These are phyloP conservation scores for Trifolium dubium DNA, from an alignment of 306 rosid genomes.

Conservation along the genomic window DNA sequence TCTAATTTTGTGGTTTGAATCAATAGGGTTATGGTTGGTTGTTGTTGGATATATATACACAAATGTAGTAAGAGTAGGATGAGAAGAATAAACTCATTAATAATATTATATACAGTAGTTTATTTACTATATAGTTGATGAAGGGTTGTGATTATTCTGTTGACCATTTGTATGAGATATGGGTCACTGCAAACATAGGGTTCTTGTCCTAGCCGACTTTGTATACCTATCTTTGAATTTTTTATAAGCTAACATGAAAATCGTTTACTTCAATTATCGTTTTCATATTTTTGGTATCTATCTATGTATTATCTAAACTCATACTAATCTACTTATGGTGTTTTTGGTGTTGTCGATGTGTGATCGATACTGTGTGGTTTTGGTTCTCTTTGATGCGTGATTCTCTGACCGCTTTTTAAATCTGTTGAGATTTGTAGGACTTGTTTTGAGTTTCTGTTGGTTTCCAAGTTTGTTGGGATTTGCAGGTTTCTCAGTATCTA, in stretches of 20 bases:
- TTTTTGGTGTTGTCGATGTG: no score
- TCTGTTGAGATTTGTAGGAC: no score
- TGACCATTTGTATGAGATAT: conserved; percentile 20
- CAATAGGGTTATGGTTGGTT: not conserved
- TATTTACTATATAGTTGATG: not conserved
- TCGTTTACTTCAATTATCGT: not conserved
- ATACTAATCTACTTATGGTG: not conserved
- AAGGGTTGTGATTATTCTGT: conserved; percentile 34
- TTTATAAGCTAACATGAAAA: not conserved
- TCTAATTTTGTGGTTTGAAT: not conserved
- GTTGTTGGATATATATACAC: not conserved
- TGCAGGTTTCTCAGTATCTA: no score
- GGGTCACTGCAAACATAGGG: not conserved
- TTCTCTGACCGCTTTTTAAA: no score
- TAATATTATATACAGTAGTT: no score
- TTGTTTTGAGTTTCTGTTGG: no score
- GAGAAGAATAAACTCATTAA: not conserved
- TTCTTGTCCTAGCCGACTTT: conserved; percentile 37
- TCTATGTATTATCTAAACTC: not conserved
- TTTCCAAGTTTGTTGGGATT: no score
- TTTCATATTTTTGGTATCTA: not conserved
- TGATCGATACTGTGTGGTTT: no score
- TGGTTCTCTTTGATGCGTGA: no score
- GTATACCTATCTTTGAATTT: conserved; percentile 7
- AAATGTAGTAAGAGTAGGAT: not conserved